Evolutionary conservation across 306 rosid species (phyloP), one percentile per base, ranked within the genome.

Genomic region (Hippophae tibetana): DNA sequence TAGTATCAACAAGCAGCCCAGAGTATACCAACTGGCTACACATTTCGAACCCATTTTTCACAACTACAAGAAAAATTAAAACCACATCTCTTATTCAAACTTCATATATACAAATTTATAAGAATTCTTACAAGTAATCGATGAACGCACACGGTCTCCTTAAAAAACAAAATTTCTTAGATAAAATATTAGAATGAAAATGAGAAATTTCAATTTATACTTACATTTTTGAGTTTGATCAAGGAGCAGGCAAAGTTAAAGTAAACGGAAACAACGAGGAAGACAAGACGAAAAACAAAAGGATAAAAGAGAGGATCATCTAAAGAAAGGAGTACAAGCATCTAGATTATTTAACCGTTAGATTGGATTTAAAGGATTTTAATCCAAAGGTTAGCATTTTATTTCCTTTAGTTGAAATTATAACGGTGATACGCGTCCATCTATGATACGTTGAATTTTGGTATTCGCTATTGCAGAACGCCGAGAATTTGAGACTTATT

Each of bases 21-120:
- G 58, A 51, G 69, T 14, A 14, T 56, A 78, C 65, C 66, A 59
- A 65, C 61, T 14, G 10, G 53, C 38, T 43, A 67, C 67, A 60
- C 56, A 31, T 54, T 73, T 42, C 50, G 43, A 61, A 57, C 75
- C 76, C 84, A 79, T 79, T 47, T 56, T 65, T 64, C 43, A 56
- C 31, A 58, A 58, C 84, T 79, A 68, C 47, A 49, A 70, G 23
- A 67, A 60, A 5, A 58, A 58, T 14, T 6, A n/a, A 9, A 18
- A 23, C 14, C 64, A 71, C 44, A 64, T 45, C 46, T 57, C 13
- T 50, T 14, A 41, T 55, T 68, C 47, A 71, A 57, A 60, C 43
- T 66, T 59, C 61, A 52, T 50, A 44, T 43, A 1, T 2, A 45
- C 10, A 50, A 44, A 43, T n/a, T 43, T 43, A 50, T 10, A 7